Percentiles rank a stretch among this genome's conserved stretches.
Evolutionary conservation across 2,329 filamentous ascomycete genomes (phyloP).

Genomic region (Talaromyces albobiverticillius): DNA sequence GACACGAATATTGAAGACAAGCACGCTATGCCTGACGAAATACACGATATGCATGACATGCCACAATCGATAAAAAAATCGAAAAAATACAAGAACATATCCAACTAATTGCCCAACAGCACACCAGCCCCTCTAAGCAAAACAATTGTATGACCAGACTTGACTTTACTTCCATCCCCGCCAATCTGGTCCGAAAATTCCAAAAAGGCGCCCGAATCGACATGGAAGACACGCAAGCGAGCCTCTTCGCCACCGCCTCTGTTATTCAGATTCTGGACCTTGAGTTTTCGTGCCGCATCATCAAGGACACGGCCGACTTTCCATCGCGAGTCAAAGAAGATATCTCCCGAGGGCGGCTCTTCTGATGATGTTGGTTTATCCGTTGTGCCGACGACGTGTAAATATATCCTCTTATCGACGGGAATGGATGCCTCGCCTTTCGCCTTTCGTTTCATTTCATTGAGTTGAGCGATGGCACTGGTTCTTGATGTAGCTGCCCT

Average conservation of each 20-base stretch:
- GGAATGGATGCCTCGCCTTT: slow-evolving; percentile 86
- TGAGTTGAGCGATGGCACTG: slow-evolving; percentile 66
- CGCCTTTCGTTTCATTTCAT: slow-evolving; percentile 77
- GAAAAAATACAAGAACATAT: not conserved
- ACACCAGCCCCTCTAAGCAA: slow-evolving; percentile 79
- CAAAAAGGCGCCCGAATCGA: slow-evolving; percentile 81
- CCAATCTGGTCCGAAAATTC: slow-evolving; percentile 88
- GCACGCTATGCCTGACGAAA: not conserved
- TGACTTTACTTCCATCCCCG: slow-evolving; percentile 50
- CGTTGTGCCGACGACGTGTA: slow-evolving; percentile 86
- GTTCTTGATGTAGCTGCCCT: slow-evolving; percentile 53
- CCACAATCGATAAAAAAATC: not conserved
- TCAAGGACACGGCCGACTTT: slow-evolving; percentile 69
- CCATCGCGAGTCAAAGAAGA: slow-evolving; percentile 82
- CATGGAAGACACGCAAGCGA: slow-evolving; percentile 83
- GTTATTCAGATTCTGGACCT: slow-evolving; percentile 48
- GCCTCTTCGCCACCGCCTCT: slow-evolving; percentile 55
- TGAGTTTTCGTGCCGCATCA: slow-evolving; percentile 41
- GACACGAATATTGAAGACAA: too few relatives aligned
- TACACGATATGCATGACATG: not conserved
- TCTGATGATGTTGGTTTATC: slow-evolving; percentile 67
- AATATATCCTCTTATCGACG: slow-evolving; percentile 79
- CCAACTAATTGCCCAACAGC: slow-evolving; percentile 35
- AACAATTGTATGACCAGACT: slow-evolving; percentile 86
- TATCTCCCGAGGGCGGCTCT: slow-evolving; percentile 77